phyloP scores from a whole-genome alignment of 2,329 filamentous ascomycete genomes.

The Alternaria sp. region DNA sequence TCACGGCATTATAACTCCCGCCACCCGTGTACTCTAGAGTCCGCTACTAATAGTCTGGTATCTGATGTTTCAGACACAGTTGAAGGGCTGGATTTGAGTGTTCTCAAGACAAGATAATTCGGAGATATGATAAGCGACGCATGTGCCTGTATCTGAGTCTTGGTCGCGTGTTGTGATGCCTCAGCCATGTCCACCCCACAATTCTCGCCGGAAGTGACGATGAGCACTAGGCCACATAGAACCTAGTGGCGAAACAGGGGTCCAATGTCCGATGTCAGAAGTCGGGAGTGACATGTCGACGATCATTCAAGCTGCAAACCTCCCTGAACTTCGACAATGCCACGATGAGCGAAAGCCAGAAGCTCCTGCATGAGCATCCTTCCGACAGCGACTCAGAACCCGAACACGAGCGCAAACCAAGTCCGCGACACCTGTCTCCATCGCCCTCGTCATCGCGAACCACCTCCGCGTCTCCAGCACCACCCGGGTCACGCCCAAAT shows the following conservation, averaged over 20 bases:
- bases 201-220: background rate
- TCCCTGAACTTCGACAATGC: conserved; percentile 35
- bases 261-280: conserved; percentile 13
- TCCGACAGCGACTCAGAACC: conserved; percentile 40
- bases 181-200: background rate
- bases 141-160: too few species aligned
- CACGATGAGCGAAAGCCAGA: conserved; percentile 49
- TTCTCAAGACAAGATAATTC: too few species aligned
- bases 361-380: conserved; percentile 46
- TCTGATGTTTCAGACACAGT: too few species aligned
- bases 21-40: too few species aligned
- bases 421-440: conserved; percentile 32
- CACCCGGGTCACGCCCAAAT: conserved; percentile 32
- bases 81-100: too few species aligned
- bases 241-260: conserved; percentile 17
- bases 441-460: conserved; percentile 37
- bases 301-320: background rate
- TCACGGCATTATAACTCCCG: too few species aligned
- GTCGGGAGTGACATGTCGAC: conserved; percentile 8
- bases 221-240: background rate
- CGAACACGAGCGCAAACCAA: conserved; percentile 22
- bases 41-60: too few species aligned
- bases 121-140: too few species aligned
- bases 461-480: conserved; percentile 38
- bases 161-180: too few species aligned